Evolutionary conservation across 345 rosid genomes (phyloP), one percentile per base, ranked within the genome.

Genomic region (Arabis hirsuta): DNA sequence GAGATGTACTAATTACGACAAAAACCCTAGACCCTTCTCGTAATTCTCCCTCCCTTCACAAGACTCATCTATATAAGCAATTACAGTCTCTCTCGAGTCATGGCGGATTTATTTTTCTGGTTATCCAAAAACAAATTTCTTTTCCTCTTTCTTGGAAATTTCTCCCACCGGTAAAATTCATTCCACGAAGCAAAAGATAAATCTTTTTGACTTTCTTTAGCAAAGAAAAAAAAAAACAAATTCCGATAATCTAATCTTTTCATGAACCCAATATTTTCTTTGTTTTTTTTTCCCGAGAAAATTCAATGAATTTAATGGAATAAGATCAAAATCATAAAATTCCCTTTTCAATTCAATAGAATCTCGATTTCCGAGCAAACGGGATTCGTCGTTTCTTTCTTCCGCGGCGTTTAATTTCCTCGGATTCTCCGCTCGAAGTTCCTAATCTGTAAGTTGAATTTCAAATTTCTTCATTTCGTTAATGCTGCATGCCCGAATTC

Each of bases 381-480:
- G 41, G 9, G 64, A 69, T 76, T 63, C 61, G 41, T 76, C 76
- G 42, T 69, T 69, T 59, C 45, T 66, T 43, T 34, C 38, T 5
- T 46, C 60, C 13, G 36, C 66, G 22, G 67, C 50, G 54, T 66
- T 52, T 57, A 39, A 3, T 57, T 55, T 62, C 20, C 71, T 76
- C 62, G 75, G 71, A 63, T 47, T 62, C 63, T 69, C 67, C 71
- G 55, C 71, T 14, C 20, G 22, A 12, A 67, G 16, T 46, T 55
- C 59, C 43, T 56, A 62, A 63, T 63, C 72, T 56, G 80, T 76
- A 76, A 76, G 80, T 76, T 46, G 7, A 59, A 66, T 66, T 67
- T 24, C 22, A 11, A 67, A 5, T 32, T 20, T 59, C 22, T 2
- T 65, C 5, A 12, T 47, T 66, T 58, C 46, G 12, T 55, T 24